These are phyloP conservation scores for Colletotrichum neosansevieriae DNA, from an alignment of 2,329 filamentous ascomycete genomes.

Conservation along the genomic window DNA sequence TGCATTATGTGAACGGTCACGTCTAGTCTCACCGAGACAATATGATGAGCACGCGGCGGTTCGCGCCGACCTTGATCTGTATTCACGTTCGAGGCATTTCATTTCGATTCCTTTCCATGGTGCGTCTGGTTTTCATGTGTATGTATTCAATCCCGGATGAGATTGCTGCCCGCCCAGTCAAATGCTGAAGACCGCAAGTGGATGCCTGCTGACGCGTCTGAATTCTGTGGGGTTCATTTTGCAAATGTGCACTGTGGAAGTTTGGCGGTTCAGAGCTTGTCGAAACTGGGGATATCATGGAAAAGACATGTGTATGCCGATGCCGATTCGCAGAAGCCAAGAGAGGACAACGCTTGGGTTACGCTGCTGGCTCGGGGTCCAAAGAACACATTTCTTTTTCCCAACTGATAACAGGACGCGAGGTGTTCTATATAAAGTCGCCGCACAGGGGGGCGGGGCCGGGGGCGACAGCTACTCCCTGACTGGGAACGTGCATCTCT, in stretches of 20 bases:
- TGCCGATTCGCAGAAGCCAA: not conserved
- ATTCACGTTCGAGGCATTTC: not conserved
- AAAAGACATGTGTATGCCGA: not conserved
- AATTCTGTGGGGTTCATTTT: not conserved
- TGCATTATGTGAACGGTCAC: slow-evolving; percentile 3
- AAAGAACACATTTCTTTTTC: too few relatives aligned
- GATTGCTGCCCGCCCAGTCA: not conserved
- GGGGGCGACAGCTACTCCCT: slow-evolving; percentile 32
- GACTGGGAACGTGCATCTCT: slow-evolving; percentile 27
- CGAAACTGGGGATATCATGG: not conserved
- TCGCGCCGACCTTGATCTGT: slow-evolving; percentile 11
- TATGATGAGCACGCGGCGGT: not conserved
- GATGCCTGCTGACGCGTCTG: slow-evolving; percentile 18
- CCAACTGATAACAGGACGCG: too few relatives aligned
- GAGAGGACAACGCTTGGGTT: too few relatives aligned
- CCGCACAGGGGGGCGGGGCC: slow-evolving; percentile 19
- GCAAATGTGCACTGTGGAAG: not conserved
- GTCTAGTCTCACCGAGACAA: not conserved
- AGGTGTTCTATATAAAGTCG: slow-evolving; percentile 30
- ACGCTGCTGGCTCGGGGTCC: too few relatives aligned
- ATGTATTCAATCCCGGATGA: not conserved
- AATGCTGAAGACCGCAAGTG: slow-evolving; percentile 13
- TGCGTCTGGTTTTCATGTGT: not conserved
- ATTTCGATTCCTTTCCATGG: not conserved
- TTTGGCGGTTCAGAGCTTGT: not conserved